These are phyloP conservation scores for Paracoccidioides brasiliensis DNA, from an alignment of 2,329 filamentous ascomycete species.

Conservation along the genomic window DNA sequence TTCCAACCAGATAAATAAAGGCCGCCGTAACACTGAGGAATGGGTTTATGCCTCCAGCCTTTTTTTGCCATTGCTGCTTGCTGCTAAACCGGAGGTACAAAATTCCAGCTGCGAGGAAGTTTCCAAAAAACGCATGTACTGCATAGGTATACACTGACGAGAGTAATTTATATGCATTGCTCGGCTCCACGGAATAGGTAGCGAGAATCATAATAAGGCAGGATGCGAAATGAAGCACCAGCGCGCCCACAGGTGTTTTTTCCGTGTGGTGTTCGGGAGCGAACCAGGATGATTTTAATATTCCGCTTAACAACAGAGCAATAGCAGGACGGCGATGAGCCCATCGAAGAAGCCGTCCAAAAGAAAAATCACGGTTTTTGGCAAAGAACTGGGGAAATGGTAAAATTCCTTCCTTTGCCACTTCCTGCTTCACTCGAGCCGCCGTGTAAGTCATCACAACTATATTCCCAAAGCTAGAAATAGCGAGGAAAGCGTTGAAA, in stretches of 20 bases:
- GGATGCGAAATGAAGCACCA: slow-evolving; percentile 28
- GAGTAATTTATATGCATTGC: slow-evolving; percentile 21
- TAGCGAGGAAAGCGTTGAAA: slow-evolving; percentile 31
- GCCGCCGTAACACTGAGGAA: background rate
- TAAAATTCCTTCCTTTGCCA: slow-evolving; percentile 46
- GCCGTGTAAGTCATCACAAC: slow-evolving; percentile 44
- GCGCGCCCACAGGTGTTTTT: slow-evolving; percentile 25
- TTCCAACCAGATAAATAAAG: slow-evolving; percentile 1
- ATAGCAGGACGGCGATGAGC: slow-evolving; percentile 14
- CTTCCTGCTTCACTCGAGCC: slow-evolving; percentile 46
- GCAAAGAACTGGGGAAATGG: slow-evolving; percentile 39
- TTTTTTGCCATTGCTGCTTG: background rate
- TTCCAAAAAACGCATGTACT: slow-evolving; percentile 24
- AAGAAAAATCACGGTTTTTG: background rate
- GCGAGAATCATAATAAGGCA: slow-evolving; percentile 23
- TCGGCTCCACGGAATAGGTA: slow-evolving; percentile 15
- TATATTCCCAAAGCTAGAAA: slow-evolving; percentile 45
- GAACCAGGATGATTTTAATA: slow-evolving; percentile 1
- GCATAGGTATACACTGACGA: slow-evolving; percentile 29
- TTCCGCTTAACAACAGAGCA: background rate
- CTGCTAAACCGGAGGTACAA: slow-evolving; percentile 15
- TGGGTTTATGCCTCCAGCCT: background rate
- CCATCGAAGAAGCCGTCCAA: slow-evolving; percentile 1
- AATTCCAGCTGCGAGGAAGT: slow-evolving; percentile 22
- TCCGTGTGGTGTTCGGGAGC: slow-evolving; percentile 15